phyloP scores from a whole-genome alignment of 257 asterid genomes.

The Vinca minor region DNA sequence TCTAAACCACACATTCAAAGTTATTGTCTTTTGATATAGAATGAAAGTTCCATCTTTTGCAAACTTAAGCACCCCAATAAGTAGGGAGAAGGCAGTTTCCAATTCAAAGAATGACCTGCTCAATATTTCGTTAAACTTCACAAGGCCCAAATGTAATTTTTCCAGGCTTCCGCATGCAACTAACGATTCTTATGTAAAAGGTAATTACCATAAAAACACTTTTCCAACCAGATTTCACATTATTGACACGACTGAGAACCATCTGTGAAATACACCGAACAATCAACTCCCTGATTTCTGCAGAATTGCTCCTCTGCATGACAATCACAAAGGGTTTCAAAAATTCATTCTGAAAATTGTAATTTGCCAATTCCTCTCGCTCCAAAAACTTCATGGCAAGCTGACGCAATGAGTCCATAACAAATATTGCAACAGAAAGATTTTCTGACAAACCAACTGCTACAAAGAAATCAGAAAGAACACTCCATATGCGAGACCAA shows the following conservation, averaged over 20 bases:
- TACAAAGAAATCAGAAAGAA: constrained; percentile 89
- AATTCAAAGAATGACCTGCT: not conserved
- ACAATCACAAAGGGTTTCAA: constrained; percentile 90
- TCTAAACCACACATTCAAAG: not conserved
- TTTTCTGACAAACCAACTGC: constrained; percentile 96
- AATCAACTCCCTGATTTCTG: constrained; percentile 90
- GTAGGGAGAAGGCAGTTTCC: not conserved
- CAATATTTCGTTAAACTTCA: not conserved
- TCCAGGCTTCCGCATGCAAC: not conserved
- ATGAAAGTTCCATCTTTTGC: not conserved
- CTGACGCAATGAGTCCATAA: constrained; percentile 96
- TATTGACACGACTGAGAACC: constrained; percentile 95
- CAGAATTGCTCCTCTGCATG: constrained; percentile 83
- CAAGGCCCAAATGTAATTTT: not conserved
- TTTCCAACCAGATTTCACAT: constrained; percentile 99
- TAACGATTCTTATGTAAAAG: not conserved
- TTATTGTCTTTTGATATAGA: not conserved
- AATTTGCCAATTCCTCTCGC: constrained; percentile 97
- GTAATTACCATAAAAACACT: constrained; percentile 87
- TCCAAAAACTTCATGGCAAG: constrained; percentile 96
- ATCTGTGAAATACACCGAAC: constrained; percentile 97
- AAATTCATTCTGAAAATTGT: constrained; percentile 93
- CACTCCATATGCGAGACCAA: constrained; percentile 98
- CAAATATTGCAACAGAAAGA: constrained; percentile 94
- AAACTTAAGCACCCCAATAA: not conserved